Evolutionary conservation across 345 rosid genomes (phyloP), one percentile per base, ranked within the genome.

Genomic region (Acer yangbiense): DNA sequence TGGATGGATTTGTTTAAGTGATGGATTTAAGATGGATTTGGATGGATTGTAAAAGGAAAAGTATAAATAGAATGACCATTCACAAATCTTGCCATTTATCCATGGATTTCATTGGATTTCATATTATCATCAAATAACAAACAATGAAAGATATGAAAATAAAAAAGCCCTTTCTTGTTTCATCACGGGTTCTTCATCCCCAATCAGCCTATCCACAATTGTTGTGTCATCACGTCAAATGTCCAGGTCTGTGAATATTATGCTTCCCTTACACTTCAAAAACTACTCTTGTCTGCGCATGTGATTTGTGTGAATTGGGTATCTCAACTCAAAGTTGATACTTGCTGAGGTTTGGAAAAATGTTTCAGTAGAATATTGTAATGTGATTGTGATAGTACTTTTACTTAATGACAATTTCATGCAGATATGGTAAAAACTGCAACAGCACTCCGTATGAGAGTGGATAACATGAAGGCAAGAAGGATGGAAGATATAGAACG

Each of bases 111-210:
- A 29, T 29, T 29, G 32, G 32, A 29, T 29, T 32, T 32, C 35
- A 32, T 3, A 32, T 32, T 32, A 32, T 32, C 35, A 32, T 32
- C 35, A 32, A 32, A 32, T 32, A 32, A 32, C 35, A 32, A 32
- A 32, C 35, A 32, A 32, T 32, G 6, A 35, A 35, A 35, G 39
- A 4, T 35, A 35, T 0, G 5, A 35, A 35, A 35, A 35, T 35
- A 35, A 35, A 35, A 35, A 35, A 4, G 6, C 6, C 39, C 97
- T 35, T 35, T 93, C 76, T 7, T 92, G 43, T 91, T 84, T 81
- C 98, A 97, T 17, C 83, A 83, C 21, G 98, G 98, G 0, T 88
- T 94, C 81, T 79, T 90, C 87, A 82, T 44, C 77, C 80, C 87
- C 35, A 75, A 23, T 78, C 73, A 79, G 1, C 69, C 88, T 5